A percentile compares a stretch with the other conserved stretches of the same genome.
These are phyloP conservation scores for Cordyceps sp. DNA, from an alignment of 2,329 filamentous ascomycete species.

Conservation along the genomic window DNA sequence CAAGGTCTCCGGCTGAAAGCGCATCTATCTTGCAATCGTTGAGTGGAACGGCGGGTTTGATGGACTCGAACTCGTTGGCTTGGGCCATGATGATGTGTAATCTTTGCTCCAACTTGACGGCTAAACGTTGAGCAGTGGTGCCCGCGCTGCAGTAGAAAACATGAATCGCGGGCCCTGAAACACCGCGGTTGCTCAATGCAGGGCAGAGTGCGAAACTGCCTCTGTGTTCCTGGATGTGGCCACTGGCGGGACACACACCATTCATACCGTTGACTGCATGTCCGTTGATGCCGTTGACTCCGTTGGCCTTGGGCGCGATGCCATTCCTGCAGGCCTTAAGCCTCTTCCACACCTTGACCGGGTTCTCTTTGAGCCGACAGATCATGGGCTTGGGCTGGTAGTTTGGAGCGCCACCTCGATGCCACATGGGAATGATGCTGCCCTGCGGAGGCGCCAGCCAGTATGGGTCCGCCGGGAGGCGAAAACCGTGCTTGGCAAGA, in stretches of 20 bases:
- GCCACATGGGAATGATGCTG: slow-evolving; percentile 1
- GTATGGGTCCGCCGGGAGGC: slow-evolving; percentile 2
- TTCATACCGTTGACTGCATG: neutral
- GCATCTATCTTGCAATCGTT: neutral
- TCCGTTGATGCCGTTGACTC: neutral
- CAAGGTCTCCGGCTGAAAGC: neutral
- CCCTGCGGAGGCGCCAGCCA: slow-evolving; percentile 2
- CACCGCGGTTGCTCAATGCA: too few relatives aligned
- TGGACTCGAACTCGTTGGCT: neutral
- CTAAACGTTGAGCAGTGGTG: slow-evolving; percentile 1
- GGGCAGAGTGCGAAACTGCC: too few relatives aligned
- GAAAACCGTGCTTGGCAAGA: slow-evolving; percentile 2
- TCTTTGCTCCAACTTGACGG: slow-evolving; percentile 1
- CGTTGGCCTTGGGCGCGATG: neutral
- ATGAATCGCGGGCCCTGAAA: neutral
- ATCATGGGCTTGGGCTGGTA: slow-evolving; percentile 3
- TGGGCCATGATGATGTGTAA: neutral
- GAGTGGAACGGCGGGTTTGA: neutral
- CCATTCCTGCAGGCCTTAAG: neutral
- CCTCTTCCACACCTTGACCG: slow-evolving; percentile 1
- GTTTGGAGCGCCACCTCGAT: slow-evolving; percentile 1
- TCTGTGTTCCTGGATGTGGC: too few relatives aligned
- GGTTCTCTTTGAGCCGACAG: slow-evolving; percentile 1
- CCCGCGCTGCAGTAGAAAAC: slow-evolving; percentile 2
- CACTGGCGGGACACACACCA: neutral